Conservation (phyloP, 148 eudicot species). For the Cornus florida region DNA sequence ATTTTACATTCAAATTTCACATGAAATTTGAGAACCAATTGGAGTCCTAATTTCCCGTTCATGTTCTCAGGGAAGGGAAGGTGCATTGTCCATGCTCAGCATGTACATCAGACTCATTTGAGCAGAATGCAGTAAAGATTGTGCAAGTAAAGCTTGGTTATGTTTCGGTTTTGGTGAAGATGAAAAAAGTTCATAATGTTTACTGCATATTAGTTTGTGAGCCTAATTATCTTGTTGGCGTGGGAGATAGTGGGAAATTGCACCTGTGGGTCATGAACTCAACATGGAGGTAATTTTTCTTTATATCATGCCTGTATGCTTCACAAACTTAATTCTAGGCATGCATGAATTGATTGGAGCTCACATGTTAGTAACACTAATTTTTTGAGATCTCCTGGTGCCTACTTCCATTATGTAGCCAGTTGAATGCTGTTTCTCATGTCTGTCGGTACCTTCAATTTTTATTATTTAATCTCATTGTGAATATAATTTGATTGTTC, state of each 20-base stretch:
- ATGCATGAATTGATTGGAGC: constrained; percentile 2
- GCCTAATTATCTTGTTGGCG: constrained; percentile 66
- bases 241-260: constrained; percentile 81
- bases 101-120: constrained; percentile 54
- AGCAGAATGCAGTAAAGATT: constrained; percentile 72
- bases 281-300: constrained; percentile 69
- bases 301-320: background rate
- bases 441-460: background rate
- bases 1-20: background rate
- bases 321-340: constrained; percentile 1
- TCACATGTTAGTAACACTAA: background rate
- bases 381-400: background rate
- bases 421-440: background rate
- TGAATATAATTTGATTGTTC: background rate
- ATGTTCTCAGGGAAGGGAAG: constrained; percentile 54
- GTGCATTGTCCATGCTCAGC: constrained; percentile 62
- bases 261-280: constrained; percentile 90
- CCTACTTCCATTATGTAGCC: background rate
- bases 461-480: background rate
- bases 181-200: constrained; percentile 52
- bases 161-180: constrained; percentile 50
- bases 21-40: background rate
- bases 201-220: constrained; percentile 74
- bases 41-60: constrained; percentile 8
- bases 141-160: constrained; percentile 74